phyloP scores from a whole-genome alignment of 116 monocot species.

The Papilionanthe hybrid region DNA sequence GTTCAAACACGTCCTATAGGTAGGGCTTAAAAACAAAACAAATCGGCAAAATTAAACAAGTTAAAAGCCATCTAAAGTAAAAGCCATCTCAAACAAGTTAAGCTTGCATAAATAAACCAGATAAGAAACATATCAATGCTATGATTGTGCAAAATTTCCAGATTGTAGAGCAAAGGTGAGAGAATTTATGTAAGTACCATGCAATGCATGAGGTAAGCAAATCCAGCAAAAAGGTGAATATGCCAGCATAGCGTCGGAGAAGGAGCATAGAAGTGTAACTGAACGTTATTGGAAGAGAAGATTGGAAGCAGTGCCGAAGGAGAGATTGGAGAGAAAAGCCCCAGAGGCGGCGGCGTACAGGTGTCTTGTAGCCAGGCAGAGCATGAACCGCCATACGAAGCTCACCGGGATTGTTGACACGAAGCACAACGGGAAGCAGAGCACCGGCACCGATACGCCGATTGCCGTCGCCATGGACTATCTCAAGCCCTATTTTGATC shows the following conservation, averaged over 20 bases:
- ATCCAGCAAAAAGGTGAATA: conserved; percentile 66
- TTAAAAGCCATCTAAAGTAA: too few species aligned
- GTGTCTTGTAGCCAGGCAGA: conserved; percentile 52
- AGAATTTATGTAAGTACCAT: conserved; percentile 42
- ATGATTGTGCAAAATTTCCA: neutral
- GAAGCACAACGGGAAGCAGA: conserved; percentile 92
- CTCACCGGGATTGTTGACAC: conserved; percentile 79
- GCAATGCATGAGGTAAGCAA: conserved; percentile 90
- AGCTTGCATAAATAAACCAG: neutral
- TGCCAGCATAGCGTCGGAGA: conserved; percentile 42
- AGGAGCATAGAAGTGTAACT: conserved; percentile 69
- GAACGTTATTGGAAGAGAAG: conserved; percentile 71
- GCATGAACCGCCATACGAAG: conserved; percentile 64
- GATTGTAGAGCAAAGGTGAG: neutral
- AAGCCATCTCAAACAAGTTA: too few species aligned
- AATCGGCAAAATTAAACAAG: too few species aligned
- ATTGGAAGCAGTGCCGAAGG: conserved; percentile 81
- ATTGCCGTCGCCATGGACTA: conserved; percentile 83
- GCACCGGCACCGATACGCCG: conserved; percentile 91
- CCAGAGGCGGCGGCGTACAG: conserved; percentile 77
- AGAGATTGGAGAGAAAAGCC: conserved; percentile 72
- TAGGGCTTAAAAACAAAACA: too few species aligned
- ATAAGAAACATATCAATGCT: neutral
- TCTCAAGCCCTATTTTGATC: conserved; percentile 41
- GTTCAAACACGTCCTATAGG: too few species aligned